phyloP scores from a whole-genome alignment of 768 basidiomycete genomes.

The Tricholoma saponaceum region DNA sequence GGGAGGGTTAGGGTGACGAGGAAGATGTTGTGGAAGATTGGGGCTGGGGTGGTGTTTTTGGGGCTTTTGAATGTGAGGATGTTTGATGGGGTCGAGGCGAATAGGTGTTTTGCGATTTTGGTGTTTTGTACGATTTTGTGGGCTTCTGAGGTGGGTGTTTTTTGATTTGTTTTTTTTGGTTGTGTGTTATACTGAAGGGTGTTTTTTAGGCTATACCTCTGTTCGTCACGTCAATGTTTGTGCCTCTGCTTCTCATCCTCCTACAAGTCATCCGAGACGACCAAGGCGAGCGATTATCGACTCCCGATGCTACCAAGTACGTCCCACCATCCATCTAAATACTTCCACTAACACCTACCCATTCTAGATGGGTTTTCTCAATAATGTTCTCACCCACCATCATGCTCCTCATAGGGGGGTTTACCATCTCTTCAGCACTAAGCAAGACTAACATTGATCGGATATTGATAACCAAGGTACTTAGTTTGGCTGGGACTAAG shows the following conservation, averaged over 20 bases:
- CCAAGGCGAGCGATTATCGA: conserved; percentile 49
- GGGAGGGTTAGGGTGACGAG: conserved; percentile 64
- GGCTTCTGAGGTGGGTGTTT: conserved; percentile 81
- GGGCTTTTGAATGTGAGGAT: conserved; percentile 56
- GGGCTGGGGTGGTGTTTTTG: conserved; percentile 57
- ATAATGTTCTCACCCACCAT: conserved; percentile 97
- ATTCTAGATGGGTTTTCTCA: conserved; percentile 81
- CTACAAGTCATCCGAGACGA: conserved; percentile 69
- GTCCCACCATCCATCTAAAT: conserved; percentile 18
- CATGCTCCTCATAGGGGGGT: conserved; percentile 96
- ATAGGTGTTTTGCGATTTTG: conserved; percentile 87
- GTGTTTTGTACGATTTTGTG: conserved; percentile 89
- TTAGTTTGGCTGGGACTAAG: conserved; percentile 84
- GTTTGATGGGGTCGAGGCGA: conserved; percentile 66
- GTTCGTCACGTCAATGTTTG: conserved; percentile 91
- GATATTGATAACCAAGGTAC: conserved; percentile 84
- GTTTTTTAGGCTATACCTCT: conserved; percentile 83
- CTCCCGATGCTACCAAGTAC: conserved; percentile 79
- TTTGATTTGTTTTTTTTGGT: neutral
- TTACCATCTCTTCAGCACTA: conserved; percentile 95
- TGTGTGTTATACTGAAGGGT: neutral
- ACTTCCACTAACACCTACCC: neutral
- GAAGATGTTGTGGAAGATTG: conserved; percentile 52
- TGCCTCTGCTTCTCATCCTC: conserved; percentile 87
- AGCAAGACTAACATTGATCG: conserved; percentile 95